Base-by-base conservation (phyloP, 75 land plant genomes). In the Ceratopteris richardii region DNA sequence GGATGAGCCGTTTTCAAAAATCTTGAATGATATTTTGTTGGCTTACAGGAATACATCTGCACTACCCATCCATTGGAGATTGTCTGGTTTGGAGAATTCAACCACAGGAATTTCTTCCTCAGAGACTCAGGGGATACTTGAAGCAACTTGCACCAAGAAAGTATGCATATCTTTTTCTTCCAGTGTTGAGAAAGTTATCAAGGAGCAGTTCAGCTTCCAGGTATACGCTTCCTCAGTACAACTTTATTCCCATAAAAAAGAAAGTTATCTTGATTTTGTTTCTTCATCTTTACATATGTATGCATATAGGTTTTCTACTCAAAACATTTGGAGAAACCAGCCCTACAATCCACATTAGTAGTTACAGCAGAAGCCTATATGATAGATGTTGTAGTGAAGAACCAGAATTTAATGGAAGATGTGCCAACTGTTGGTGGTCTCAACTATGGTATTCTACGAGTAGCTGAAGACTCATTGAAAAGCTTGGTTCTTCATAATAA, bases 401-500 rank as follows among this genome's bases (percentile, higher is more conserved):
- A 59, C 31, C 62, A 72, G 10, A 43, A 57, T 20, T 11, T 9
- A 19, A 50, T 22, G 2, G 70, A 72, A 39, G 61, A 42, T 19
- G 39, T n/a, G 9, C 41, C 52, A 48, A 47, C 0, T 0, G 5
- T 46, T 24, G 59, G 41, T 24, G 69, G 69, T 44, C 26, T 72
- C 4, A 54, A 72, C 27, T 72, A 42, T 54, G 75, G 75, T 13
- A 65, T 46, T 44, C 21, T 72, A 6, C 58, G 46, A 55, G 69
- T 65, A 23, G 44, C 70, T 16, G 28, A 72, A 13, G 52, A 51
- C 30, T 57, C 27, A 23, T 16, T 44, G 21, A 65, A 72, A 37
- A 24, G 50, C 37, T 19, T 72, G 0, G 50, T 29, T 9, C 28
- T 72, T 23, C 72, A 72, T 22, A 72, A 72, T 30, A 72, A 66